These are phyloP conservation scores for Fraxinus albicans DNA, from an alignment of 305 asterid genomes.

Conservation along the genomic window DNA sequence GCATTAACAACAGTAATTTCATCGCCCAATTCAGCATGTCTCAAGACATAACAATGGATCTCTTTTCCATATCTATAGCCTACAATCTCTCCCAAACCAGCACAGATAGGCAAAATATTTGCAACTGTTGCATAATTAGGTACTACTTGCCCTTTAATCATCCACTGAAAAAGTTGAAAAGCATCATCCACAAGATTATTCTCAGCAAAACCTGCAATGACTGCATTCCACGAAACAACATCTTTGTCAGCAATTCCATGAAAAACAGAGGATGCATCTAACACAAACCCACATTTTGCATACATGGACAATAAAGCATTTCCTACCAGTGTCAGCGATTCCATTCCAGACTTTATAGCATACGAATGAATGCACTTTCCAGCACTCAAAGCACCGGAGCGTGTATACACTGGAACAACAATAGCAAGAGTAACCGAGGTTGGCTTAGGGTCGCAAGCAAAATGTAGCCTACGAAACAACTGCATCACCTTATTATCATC, in stretches of 20 bases:
- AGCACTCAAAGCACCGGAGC: conserved; percentile 31
- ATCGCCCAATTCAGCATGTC: conserved; percentile 48
- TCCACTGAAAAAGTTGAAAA: conserved; percentile 48
- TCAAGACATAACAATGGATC: conserved; percentile 63
- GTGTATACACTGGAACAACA: conserved; percentile 68
- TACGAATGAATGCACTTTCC: conserved; percentile 45
- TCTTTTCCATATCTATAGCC: conserved; percentile 51
- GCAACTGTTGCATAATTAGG: conserved; percentile 84
- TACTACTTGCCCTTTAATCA: conserved; percentile 41
- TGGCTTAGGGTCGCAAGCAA: conserved; percentile 42
- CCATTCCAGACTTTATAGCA: conserved; percentile 53
- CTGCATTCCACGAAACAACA: conserved; percentile 84
- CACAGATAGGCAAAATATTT: conserved; percentile 62
- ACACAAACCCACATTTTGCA: conserved; percentile 59
- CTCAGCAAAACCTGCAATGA: conserved; percentile 74
- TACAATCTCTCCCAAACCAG: conserved; percentile 36
- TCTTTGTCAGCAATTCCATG: conserved; percentile 63
- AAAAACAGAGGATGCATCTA: conserved; percentile 64
- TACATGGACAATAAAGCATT: conserved; percentile 83
- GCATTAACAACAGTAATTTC: conserved; percentile 61
- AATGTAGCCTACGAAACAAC: conserved; percentile 49
- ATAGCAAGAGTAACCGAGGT: conserved; percentile 69
- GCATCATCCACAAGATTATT: conserved; percentile 56
- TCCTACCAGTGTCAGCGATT: conserved; percentile 57
- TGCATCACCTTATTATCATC: conserved; percentile 52